Evolutionary conservation across 2,329 filamentous ascomycete genomes (phyloP).

Genomic region (Apiospora aurea): DNA sequence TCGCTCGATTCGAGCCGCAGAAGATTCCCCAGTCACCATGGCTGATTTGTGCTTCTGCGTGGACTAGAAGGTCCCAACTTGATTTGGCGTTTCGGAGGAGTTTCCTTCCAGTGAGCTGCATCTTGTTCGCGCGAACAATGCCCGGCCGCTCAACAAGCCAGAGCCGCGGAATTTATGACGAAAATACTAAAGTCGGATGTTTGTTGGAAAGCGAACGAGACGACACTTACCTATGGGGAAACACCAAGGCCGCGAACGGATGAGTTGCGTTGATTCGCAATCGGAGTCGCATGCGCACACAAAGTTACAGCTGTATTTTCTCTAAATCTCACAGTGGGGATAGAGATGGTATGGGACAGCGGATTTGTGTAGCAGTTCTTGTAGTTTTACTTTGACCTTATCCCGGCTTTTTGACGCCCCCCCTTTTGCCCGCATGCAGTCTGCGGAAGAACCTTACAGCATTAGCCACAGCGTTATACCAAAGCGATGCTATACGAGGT

Average conservation of each 20-base stretch:
- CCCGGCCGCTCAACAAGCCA: background rate
- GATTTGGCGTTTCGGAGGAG: constrained; percentile 2
- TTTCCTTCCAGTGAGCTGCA: background rate
- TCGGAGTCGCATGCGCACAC: constrained; percentile 5
- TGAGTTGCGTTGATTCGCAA: constrained; percentile 1
- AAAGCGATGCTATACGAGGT: constrained; percentile 1
- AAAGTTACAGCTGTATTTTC: constrained; percentile 1
- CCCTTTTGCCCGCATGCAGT: background rate
- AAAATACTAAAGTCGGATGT: background rate
- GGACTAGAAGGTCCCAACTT: constrained; percentile 6
- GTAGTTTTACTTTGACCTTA: constrained; percentile 3
- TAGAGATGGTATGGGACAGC: constrained; percentile 7
- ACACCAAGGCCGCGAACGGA: background rate
- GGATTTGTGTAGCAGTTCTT: constrained; percentile 4
- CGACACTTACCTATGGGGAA: background rate
- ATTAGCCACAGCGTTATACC: background rate
- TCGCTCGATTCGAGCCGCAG: background rate
- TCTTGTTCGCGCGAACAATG: background rate
- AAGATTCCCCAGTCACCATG: background rate
- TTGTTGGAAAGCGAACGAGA: constrained; percentile 6
- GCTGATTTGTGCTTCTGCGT: background rate
- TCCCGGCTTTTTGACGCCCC: background rate
- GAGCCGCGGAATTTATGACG: background rate
- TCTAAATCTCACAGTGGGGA: background rate
- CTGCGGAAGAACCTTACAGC: background rate